phyloP scores from a whole-genome alignment of 441 rosid genomes.

The Adansonia rubrostipa region DNA sequence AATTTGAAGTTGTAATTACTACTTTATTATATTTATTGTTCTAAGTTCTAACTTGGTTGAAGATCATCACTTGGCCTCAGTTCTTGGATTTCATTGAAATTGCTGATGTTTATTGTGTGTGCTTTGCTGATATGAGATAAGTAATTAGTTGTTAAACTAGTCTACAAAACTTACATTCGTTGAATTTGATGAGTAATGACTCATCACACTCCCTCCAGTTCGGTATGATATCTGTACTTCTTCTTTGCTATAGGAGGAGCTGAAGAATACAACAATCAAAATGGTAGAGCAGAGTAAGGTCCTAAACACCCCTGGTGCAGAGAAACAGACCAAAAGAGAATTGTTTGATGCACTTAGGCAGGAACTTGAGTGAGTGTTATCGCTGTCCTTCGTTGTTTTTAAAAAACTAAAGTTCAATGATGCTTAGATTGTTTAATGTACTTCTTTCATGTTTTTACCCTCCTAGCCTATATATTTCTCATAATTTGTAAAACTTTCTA shows the following conservation, averaged over 20 bases:
- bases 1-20: neutral
- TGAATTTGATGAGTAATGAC: neutral
- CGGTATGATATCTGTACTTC: neutral
- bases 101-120: neutral
- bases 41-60: neutral
- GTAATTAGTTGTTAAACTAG: neutral
- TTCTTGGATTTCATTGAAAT: neutral
- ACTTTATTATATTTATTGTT: neutral
- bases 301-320: conserved; percentile 93
- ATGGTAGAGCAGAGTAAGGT: conserved; percentile 96
- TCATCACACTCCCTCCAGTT: neutral
- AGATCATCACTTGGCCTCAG: neutral
- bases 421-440: neutral
- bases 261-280: conserved; percentile 85
- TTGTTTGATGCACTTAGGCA: conserved; percentile 91
- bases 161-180: neutral
- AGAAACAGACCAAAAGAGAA: conserved; percentile 97
- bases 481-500: neutral
- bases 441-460: neutral
- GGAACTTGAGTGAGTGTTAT: conserved; percentile 76
- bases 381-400: conserved; percentile 10
- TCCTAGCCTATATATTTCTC: neutral
- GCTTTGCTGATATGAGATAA: neutral
- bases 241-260: conserved; percentile 66
- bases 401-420: neutral